Percentiles rank a stretch among this genome's conserved stretches.
These are phyloP conservation scores for Chlorokybus atmophyticus DNA, from an alignment of 139 green algal genomes.

Conservation along the genomic window DNA sequence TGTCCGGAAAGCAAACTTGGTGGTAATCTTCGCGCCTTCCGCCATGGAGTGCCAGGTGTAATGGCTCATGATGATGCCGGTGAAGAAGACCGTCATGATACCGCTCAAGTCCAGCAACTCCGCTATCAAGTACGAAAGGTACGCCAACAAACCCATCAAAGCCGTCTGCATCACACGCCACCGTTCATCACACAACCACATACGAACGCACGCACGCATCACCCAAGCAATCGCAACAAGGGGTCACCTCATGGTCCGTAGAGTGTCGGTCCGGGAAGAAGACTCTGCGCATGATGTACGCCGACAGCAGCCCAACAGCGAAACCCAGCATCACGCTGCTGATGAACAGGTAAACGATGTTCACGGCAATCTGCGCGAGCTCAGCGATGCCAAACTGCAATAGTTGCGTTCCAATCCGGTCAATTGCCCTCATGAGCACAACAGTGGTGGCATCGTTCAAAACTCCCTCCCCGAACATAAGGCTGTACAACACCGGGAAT, in stretches of 20 bases:
- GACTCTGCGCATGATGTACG: too few species aligned
- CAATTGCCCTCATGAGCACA: constrained; percentile 65
- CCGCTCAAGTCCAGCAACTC: constrained; percentile 63
- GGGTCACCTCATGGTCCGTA: too few species aligned
- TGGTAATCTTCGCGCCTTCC: constrained; percentile 22
- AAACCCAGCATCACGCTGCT: constrained; percentile 5
- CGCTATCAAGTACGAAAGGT: constrained; percentile 33
- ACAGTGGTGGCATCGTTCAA: constrained; percentile 81
- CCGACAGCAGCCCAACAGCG: neutral
- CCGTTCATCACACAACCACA: neutral
- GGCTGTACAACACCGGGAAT: constrained; percentile 57
- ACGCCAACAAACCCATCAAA: constrained; percentile 51
- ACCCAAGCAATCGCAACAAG: too few species aligned
- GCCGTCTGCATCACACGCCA: too few species aligned
- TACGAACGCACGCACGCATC: neutral
- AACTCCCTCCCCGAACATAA: constrained; percentile 85
- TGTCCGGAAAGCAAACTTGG: constrained; percentile 24
- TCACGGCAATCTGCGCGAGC: neutral
- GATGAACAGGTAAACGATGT: constrained; percentile 12
- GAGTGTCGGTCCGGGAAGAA: too few species aligned
- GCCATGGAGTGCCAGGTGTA: constrained; percentile 57
- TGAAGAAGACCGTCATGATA: constrained; percentile 81
- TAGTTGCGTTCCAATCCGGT: neutral
- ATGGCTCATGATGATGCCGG: constrained; percentile 54
- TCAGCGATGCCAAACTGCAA: neutral